Percentiles rank a stretch among this genome's conserved stretches.
Conservation (phyloP, 2,329 filamentous ascomycete species). For the Colletotrichum plurivorum region DNA sequence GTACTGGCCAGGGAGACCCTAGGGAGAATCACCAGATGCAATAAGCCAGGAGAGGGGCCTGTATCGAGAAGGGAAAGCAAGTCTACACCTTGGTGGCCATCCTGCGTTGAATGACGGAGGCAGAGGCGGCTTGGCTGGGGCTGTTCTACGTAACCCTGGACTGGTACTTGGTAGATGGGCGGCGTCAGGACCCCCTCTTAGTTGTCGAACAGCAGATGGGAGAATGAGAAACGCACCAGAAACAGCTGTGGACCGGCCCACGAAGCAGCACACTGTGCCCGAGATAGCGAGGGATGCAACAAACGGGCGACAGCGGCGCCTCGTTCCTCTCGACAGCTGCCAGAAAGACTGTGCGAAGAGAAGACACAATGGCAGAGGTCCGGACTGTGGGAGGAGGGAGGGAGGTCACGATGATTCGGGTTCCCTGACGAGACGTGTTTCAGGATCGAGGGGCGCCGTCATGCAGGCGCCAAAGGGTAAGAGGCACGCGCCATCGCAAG, state of each 20-base stretch:
- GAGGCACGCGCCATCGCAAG: conserved; percentile 28
- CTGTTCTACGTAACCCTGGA: background rate
- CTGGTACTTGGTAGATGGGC: conserved; percentile 6
- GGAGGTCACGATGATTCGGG: conserved; percentile 38
- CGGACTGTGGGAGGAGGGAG: conserved; percentile 27
- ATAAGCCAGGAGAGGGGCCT: conserved; percentile 22
- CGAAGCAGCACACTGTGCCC: conserved; percentile 23
- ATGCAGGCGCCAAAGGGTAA: conserved; percentile 20
- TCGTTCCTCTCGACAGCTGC: background rate
- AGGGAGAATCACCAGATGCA: conserved; percentile 34
- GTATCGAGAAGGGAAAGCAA: conserved; percentile 30
- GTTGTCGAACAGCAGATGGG: conserved; percentile 32
- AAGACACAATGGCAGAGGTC: background rate
- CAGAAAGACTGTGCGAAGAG: conserved; percentile 15
- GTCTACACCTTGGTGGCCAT: background rate
- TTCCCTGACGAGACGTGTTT: conserved; percentile 39
- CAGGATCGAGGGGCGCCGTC: conserved; percentile 36
- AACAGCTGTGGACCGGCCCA: conserved; percentile 34
- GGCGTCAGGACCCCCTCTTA: conserved; percentile 22
- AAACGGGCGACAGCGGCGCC: background rate
- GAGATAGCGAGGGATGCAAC: too few relatives aligned
- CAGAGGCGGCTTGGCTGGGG: background rate
- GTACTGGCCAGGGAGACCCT: conserved; percentile 33
- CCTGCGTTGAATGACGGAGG: background rate
- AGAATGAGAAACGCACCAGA: conserved; percentile 41